Evolutionary conservation across 129 eudicot species (phyloP).

Genomic region (Pseudognaphalium luteoalbum): DNA sequence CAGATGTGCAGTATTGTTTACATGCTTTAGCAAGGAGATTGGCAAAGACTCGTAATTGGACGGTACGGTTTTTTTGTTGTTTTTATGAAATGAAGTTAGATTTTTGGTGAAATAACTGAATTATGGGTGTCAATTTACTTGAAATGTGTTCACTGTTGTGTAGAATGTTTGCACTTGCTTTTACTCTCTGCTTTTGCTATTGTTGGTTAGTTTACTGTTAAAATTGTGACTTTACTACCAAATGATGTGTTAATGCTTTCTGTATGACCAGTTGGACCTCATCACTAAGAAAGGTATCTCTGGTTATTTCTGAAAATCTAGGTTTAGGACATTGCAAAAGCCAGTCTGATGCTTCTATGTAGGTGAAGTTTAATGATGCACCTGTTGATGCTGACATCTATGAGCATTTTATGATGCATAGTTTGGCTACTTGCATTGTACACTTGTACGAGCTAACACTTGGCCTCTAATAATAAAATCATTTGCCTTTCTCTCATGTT

Average conservation of each 20-base stretch:
- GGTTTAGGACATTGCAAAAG: not conserved
- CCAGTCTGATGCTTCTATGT: not conserved
- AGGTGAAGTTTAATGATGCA: not conserved
- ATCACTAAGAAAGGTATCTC: not conserved
- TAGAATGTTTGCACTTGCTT: not conserved
- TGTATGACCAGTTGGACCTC: not conserved
- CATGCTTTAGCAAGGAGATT: slow-evolving; percentile 23
- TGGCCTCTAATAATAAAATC: not conserved
- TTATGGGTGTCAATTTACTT: not conserved
- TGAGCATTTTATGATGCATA: not conserved
- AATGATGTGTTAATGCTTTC: not conserved
- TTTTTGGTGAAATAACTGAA: not conserved
- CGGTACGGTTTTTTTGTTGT: not conserved
- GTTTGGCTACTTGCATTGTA: not conserved
- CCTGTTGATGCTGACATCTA: not conserved
- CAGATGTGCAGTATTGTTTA: slow-evolving; percentile 15
- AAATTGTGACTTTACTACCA: not conserved
- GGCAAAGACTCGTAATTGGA: slow-evolving; percentile 21
- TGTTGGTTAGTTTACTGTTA: not conserved
- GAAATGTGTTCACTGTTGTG: not conserved
- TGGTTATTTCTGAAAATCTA: not conserved
- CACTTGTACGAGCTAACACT: not conserved
- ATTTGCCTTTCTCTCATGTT: not conserved
- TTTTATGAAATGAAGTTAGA: not conserved
- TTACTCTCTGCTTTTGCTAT: not conserved